Conservation (phyloP, 345 rosid species). For the Euclidium syriacum region DNA sequence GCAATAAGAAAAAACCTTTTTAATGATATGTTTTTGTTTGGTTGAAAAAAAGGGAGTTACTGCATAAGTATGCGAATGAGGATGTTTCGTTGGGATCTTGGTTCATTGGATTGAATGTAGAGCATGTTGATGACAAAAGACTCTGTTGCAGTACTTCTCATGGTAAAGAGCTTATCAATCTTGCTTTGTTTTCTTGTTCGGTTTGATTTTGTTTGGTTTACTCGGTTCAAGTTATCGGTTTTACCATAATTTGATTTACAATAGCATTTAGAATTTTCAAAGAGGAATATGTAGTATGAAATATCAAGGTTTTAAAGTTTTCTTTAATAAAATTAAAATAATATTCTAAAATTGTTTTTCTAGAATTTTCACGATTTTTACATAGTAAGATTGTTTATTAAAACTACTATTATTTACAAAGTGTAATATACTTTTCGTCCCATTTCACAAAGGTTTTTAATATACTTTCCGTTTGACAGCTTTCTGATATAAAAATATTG, state of each 20-base stretch:
- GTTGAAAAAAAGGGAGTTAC: constrained; percentile 39
- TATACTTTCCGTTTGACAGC: too few relatives aligned
- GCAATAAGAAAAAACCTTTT: neutral
- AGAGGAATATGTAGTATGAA: too few relatives aligned
- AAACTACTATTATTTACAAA: too few relatives aligned
- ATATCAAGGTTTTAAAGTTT: too few relatives aligned
- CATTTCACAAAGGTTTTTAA: too few relatives aligned
- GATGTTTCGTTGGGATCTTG: constrained; percentile 61
- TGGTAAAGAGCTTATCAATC: constrained; percentile 37
- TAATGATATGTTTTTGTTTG: neutral
- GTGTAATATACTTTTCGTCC: too few relatives aligned
- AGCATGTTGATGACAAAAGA: constrained; percentile 49
- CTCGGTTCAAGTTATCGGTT: neutral
- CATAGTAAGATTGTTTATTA: too few relatives aligned
- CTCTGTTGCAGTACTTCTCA: constrained; percentile 78
- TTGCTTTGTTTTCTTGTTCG: neutral
- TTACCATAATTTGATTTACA: neutral
- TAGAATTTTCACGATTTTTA: too few relatives aligned
- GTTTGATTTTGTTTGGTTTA: neutral
- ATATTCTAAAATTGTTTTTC: too few relatives aligned
- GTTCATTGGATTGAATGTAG: constrained; percentile 58
- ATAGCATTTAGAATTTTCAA: too few relatives aligned
- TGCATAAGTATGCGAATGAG: constrained; percentile 62
- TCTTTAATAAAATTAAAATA: too few relatives aligned
- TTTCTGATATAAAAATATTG: too few relatives aligned